Evolutionary conservation across 148 eudicot genomes (phyloP).

Genomic region (Rhododendron griersonianum): DNA sequence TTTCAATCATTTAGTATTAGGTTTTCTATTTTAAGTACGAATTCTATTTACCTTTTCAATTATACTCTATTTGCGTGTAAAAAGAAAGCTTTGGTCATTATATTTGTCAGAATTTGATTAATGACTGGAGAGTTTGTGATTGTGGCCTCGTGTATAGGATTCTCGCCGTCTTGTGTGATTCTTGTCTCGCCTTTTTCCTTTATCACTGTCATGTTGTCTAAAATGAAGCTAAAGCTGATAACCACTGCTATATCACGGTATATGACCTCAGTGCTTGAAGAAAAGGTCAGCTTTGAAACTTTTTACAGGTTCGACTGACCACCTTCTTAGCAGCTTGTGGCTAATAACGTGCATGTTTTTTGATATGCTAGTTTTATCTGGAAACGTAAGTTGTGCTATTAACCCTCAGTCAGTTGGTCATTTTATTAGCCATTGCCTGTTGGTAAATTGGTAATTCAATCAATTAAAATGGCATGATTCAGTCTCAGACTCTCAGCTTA

Average conservation of each 20-base stretch:
- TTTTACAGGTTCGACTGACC: background rate
- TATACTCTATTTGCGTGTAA: background rate
- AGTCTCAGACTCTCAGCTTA: background rate
- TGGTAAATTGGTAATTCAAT: background rate
- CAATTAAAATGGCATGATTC: background rate
- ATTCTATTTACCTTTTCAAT: background rate
- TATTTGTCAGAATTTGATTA: background rate
- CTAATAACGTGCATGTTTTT: background rate
- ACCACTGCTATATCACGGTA: background rate
- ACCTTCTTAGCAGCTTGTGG: background rate
- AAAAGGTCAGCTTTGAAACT: background rate
- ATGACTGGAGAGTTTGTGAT: background rate
- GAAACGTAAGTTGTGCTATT: background rate
- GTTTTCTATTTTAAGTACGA: background rate
- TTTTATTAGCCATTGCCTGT: background rate
- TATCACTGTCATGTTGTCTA: background rate
- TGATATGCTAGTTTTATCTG: background rate
- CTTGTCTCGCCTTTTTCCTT: background rate
- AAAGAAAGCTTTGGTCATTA: background rate
- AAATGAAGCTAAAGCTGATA: background rate
- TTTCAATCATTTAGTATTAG: background rate
- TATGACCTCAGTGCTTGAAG: background rate
- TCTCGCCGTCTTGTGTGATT: background rate
- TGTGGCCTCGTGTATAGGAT: background rate
- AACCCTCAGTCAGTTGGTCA: background rate